Evolutionary conservation across 192 early-diverging fungal genomes (phyloP).

Genomic region (Allomyces macrogynus): DNA sequence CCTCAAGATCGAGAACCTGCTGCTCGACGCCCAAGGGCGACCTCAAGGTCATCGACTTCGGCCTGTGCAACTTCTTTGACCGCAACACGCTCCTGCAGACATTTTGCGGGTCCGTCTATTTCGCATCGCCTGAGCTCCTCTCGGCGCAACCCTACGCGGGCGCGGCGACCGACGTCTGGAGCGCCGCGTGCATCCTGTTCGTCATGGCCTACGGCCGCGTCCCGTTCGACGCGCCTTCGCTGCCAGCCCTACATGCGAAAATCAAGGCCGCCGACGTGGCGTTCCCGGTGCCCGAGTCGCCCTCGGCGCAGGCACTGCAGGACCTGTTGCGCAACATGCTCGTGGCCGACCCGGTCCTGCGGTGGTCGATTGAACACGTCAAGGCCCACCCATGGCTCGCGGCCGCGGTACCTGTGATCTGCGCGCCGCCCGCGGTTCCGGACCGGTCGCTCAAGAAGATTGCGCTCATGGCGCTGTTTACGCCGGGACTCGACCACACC

Average conservation of each 20-base stretch:
- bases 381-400: too few relatives aligned
- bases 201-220: constrained; percentile 32
- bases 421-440: too few relatives aligned
- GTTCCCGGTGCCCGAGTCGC: too few relatives aligned
- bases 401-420: too few relatives aligned
- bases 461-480: too few relatives aligned
- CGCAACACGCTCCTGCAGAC: constrained; percentile 44
- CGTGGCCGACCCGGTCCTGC: too few relatives aligned
- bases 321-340: too few relatives aligned
- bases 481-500: too few relatives aligned
- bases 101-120: constrained; percentile 84
- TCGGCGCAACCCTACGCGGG: constrained; percentile 28
- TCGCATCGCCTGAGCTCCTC: constrained; percentile 77
- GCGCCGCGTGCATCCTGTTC: constrained; percentile 34
- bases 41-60: constrained; percentile 64
- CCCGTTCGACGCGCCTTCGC: constrained; percentile 32
- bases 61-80: constrained; percentile 63
- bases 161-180: constrained; percentile 40
- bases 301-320: too few relatives aligned
- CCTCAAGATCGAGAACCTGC: constrained; percentile 69
- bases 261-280: too few relatives aligned
- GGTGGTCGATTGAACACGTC: too few relatives aligned
- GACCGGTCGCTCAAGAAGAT: too few relatives aligned
- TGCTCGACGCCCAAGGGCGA: constrained; percentile 36
- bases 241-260: constrained; percentile 15